These are phyloP conservation scores for Ilex aquifolium DNA, from an alignment of 257 asterid species.

Conservation along the genomic window DNA sequence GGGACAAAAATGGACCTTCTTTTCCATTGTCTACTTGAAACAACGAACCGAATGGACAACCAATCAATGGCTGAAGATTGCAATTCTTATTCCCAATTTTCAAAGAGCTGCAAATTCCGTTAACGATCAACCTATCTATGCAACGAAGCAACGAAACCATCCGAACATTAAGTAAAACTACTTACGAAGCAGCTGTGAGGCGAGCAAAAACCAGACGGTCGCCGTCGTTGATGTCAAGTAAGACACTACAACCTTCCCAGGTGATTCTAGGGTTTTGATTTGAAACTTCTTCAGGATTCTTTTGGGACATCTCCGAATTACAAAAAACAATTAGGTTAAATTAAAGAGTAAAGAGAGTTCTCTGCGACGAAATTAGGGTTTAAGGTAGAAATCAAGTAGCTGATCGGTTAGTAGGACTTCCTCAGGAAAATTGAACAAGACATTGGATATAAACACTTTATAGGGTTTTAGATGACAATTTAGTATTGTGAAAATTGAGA, in stretches of 20 bases:
- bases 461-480: too few species aligned
- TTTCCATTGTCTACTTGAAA: constrained; percentile 70
- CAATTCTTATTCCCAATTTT: constrained; percentile 80
- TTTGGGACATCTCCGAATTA: constrained; percentile 29
- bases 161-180: neutral
- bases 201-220: constrained; percentile 92
- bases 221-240: constrained; percentile 95
- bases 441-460: too few species aligned
- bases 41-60: constrained; percentile 72
- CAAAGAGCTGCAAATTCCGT: constrained; percentile 41
- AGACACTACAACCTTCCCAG: constrained; percentile 92
- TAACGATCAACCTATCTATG: neutral
- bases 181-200: constrained; percentile 82
- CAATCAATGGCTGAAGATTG: constrained; percentile 78
- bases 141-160: too few species aligned
- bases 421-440: too few species aligned
- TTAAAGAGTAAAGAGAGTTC: too few species aligned
- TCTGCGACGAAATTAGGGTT: too few species aligned
- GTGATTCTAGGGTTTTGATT: constrained; percentile 50
- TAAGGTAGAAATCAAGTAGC: too few species aligned
- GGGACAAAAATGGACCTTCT: constrained; percentile 66
- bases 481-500: too few species aligned
- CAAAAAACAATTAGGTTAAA: too few species aligned
- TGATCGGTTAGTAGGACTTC: too few species aligned
- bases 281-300: constrained; percentile 22